A percentile compares a stretch with the other conserved stretches of the same genome.
Conservation (phyloP, 768 basidiomycete species). For the Cyclocybe aegerita region DNA sequence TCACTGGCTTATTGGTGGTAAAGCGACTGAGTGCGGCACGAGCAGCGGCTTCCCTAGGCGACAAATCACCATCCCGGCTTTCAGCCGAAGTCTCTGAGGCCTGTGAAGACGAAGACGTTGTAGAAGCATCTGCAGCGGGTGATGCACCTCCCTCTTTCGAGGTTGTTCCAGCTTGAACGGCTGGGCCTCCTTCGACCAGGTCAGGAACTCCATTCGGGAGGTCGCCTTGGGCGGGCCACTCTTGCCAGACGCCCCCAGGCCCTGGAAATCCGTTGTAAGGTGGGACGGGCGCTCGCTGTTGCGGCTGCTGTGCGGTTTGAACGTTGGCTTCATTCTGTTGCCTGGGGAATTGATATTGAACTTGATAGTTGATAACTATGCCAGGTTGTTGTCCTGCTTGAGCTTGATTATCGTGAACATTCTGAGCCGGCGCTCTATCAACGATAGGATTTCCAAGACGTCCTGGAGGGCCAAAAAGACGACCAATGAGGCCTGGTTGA, state of each 20-base stretch:
- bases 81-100: slow-evolving; percentile 5
- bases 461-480: slow-evolving; percentile 54
- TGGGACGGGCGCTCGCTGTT: slow-evolving; percentile 42
- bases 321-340: slow-evolving; percentile 25
- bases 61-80: slow-evolving; percentile 7
- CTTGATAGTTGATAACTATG: slow-evolving; percentile 63
- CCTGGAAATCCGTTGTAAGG: slow-evolving; percentile 63
- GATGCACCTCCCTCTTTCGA: neutral
- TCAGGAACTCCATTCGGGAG: slow-evolving; percentile 1
- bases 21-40: slow-evolving; percentile 62
- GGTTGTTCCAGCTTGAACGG: neutral
- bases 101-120: slow-evolving; percentile 7
- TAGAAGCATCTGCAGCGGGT: neutral
- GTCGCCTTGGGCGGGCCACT: slow-evolving; percentile 49
- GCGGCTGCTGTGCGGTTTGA: slow-evolving; percentile 17
- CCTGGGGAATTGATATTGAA: slow-evolving; percentile 52
- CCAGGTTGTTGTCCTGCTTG: slow-evolving; percentile 38
- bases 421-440: slow-evolving; percentile 16
- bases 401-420: slow-evolving; percentile 22
- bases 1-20: neutral
- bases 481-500: slow-evolving; percentile 51
- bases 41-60: slow-evolving; percentile 53
- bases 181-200: neutral
- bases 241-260: slow-evolving; percentile 64
- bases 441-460: slow-evolving; percentile 34